A percentile compares a stretch with the other conserved stretches of the same genome.
Evolutionary conservation across 2,329 filamentous ascomycete genomes (phyloP).

Genomic region (Hawksworthiomyces lignivorus): DNA sequence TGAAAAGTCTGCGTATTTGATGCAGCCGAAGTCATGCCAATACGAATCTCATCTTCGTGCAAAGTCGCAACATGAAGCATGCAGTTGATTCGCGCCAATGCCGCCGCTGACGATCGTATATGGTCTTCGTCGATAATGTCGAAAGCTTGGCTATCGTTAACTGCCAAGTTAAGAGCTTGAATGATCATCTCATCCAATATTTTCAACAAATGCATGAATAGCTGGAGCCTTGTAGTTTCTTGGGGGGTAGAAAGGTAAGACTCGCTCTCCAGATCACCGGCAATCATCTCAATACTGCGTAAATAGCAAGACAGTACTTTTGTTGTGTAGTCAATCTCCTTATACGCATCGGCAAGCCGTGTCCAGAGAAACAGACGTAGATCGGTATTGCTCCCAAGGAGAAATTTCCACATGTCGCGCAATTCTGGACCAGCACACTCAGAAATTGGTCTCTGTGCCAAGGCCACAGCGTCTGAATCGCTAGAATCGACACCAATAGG

Average conservation of each 20-base stretch:
- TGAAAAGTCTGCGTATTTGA: constrained; percentile 48
- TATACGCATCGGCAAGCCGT: constrained; percentile 82
- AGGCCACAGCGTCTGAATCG: background rate
- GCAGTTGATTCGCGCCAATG: constrained; percentile 62
- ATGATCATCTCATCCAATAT: constrained; percentile 70
- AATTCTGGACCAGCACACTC: constrained; percentile 51
- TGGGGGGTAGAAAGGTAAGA: constrained; percentile 51
- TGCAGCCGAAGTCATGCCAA: constrained; percentile 53
- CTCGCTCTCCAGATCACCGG: constrained; percentile 55
- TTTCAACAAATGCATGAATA: constrained; percentile 69
- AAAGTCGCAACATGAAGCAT: constrained; percentile 73
- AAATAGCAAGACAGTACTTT: constrained; percentile 86
- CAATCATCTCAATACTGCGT: constrained; percentile 75
- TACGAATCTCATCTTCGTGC: constrained; percentile 76
- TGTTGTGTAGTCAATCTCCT: constrained; percentile 72
- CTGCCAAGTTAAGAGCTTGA: constrained; percentile 59
- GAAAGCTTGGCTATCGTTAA: constrained; percentile 62
- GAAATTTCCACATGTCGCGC: constrained; percentile 76
- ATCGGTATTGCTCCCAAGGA: constrained; percentile 73
- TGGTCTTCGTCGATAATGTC: constrained; percentile 80
- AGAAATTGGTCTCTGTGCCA: constrained; percentile 32
- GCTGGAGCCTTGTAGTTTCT: constrained; percentile 59
- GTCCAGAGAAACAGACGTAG: constrained; percentile 85
- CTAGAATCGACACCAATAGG: constrained; percentile 3
- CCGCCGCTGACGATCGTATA: constrained; percentile 62